Percentiles rank a stretch among this genome's conserved stretches.
Evolutionary conservation across 2,329 filamentous ascomycete genomes (phyloP).

Genomic region (Bipolaris zeicola): DNA sequence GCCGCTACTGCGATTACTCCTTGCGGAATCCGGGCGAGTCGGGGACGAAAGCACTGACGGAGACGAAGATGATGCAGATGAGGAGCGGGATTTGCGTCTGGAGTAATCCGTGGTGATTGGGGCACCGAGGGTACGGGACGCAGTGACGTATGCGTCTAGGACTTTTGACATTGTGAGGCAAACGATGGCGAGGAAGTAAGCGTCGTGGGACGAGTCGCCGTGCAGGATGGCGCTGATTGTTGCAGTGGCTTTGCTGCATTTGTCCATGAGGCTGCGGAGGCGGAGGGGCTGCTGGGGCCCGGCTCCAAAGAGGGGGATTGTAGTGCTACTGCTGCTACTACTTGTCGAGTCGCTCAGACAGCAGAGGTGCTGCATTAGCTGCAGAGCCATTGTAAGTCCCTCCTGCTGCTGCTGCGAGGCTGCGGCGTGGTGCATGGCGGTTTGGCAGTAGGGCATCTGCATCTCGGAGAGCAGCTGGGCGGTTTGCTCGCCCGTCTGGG

Average conservation of each 20-base stretch:
- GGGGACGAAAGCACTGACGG: neutral
- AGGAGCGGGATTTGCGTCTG: neutral
- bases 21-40: neutral
- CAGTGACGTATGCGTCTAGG: neutral
- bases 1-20: neutral
- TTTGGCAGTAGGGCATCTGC: too few species aligned
- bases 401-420: neutral
- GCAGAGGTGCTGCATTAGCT: neutral
- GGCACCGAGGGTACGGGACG: neutral
- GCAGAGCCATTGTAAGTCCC: neutral
- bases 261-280: neutral
- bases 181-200: neutral
- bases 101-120: neutral
- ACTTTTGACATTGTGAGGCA: slow-evolving; percentile 1
- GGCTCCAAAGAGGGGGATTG: too few species aligned
- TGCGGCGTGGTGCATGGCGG: neutral
- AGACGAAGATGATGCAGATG: neutral
- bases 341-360: neutral
- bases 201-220: neutral
- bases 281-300: neutral
- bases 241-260: neutral
- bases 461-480: too few species aligned
- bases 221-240: neutral
- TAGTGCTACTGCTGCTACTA: too few species aligned
- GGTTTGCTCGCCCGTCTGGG: neutral